Evolutionary conservation across 2,329 filamentous ascomycete species (phyloP), one percentile per base, ranked within the genome.

Genomic region (Emericellopsis atlantica): DNA sequence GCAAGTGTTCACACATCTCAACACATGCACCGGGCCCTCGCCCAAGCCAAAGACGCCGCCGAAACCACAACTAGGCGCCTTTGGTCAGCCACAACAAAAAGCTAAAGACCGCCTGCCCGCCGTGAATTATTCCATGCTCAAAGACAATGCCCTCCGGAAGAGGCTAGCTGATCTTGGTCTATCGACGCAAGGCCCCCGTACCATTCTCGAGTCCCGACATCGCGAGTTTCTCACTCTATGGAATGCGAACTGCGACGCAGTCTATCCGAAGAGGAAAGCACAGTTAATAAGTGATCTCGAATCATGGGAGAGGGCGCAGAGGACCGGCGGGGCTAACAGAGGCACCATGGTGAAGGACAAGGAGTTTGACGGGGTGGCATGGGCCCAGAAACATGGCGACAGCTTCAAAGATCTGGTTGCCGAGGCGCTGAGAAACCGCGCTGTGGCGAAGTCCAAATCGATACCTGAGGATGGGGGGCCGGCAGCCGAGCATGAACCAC

Each of bases 201-300:
- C 71, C 36, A 67, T 89, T 2, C 67, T 96, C 41, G 82, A 90
- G 55, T 75, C 72, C 48, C 76, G 93, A 15, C 89, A 96, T 53
- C 85, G 76, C 21, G 92, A 98, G 59, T 98, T 89, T 89, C 72
- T 92, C 40, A 95, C 92, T 32, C 64, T 98, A 15, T 95, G 87
- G 83, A 98, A 98, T 58, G 85, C 93, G 10, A 98, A 98, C 56
- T 95, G 88, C 61, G 92, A 98, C 59, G 83, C 89, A 2, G 74
- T 74, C 31, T 66, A 67, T 2, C 87, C 87, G 0, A 84, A 82
- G 54, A 68, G 69, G 10, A 86, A 84, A 47, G 54, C 63, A 6
- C 81, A 92, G 43, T 60, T 98, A 5, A 60, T 94, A 14, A 76
- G 74, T 12, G 90, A 96, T 45, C 59, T 98, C 11, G 83, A 90